Base-by-base conservation (phyloP, 2,329 filamentous ascomycete genomes). In the Raffaelea ambrosiae region DNA sequence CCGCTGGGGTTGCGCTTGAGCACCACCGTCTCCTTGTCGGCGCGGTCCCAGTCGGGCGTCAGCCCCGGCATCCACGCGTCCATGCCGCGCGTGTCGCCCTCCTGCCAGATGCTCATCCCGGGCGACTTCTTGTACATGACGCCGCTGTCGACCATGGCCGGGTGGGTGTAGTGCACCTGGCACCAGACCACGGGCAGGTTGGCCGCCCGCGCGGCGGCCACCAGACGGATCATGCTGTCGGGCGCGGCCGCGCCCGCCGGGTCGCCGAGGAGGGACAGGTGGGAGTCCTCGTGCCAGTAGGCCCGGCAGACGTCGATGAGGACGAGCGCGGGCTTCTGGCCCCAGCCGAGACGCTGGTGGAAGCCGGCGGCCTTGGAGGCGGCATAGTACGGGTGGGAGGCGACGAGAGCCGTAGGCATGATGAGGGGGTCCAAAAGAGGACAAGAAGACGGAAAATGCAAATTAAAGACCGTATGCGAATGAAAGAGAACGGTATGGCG, bases 281-380 rank as follows among this genome's bases (percentile, higher is more conserved):
- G 67, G 35, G 67, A 71, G 3, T 60, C 62, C 22, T 60, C 54
- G 4, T 60, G 62, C 66, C 67, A 73, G 57, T 72, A 72, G 14
- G 68, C 69, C 35, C 63, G 67, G 57, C 69, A 73, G 38, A 72
- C 67, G 53, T 73, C 70, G 57, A 73, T 64, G 21, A 73, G 55
- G 43, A 73, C 56, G 3, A 73, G 61, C 20, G 65, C 70, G 4
- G 69, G 68, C 5, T 58, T 61, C 20, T 44, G 48, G 35, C 69
- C 69, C 69, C 68, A 72, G 51, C 67, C 68, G 56, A 72, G 67
- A 23, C 60, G 63, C 35, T 62, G 59, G 47, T 61, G 61, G 51
- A 66, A 70, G 50, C 67, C 68, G 43, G 64, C 61, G 9, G 51
- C 49, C n/a, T 54, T 53, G 45, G 61, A 62, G 11, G 59, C 59